Evolutionary conservation across 768 basidiomycete species (phyloP).

Genomic region (Boletus vinaceobasis): DNA sequence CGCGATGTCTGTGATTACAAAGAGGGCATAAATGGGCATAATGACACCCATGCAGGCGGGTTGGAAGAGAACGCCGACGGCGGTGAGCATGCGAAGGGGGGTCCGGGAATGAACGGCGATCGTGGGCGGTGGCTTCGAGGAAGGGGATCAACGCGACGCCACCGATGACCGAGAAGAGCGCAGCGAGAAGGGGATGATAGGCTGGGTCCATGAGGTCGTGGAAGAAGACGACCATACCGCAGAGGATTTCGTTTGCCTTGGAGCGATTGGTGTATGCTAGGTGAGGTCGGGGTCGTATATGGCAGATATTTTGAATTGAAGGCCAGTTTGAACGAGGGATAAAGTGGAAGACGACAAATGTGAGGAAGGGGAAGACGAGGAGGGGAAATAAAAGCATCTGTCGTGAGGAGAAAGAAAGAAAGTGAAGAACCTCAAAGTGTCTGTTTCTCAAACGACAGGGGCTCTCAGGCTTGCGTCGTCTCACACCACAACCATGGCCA

Average conservation of each 20-base stretch:
- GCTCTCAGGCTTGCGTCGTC: background rate
- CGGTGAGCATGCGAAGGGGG: constrained; percentile 38
- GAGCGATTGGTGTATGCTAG: constrained; percentile 39
- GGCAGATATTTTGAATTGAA: too few species aligned
- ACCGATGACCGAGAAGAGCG: constrained; percentile 8
- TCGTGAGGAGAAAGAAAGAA: too few species aligned
- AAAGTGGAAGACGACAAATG: constrained; percentile 5
- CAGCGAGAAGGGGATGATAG: constrained; percentile 16
- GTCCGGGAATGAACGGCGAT: constrained; percentile 30
- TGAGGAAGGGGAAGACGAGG: background rate
- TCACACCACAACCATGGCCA: constrained; percentile 2
- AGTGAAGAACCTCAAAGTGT: too few species aligned
- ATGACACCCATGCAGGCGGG: constrained; percentile 33
- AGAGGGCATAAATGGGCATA: constrained; percentile 48
- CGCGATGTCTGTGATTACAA: constrained; percentile 31
- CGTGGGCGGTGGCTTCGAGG: constrained; percentile 38
- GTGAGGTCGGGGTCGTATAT: constrained; percentile 20
- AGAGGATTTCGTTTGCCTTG: constrained; percentile 39
- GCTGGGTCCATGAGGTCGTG: constrained; percentile 10
- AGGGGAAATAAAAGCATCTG: too few species aligned
- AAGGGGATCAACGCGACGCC: constrained; percentile 8
- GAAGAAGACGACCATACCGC: constrained; percentile 37
- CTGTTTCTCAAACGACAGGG: background rate
- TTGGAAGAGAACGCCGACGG: constrained; percentile 43
- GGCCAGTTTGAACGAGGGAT: background rate